These are phyloP conservation scores for Penicillium frequentans DNA, from an alignment of 2,329 filamentous ascomycete genomes.

Conservation along the genomic window DNA sequence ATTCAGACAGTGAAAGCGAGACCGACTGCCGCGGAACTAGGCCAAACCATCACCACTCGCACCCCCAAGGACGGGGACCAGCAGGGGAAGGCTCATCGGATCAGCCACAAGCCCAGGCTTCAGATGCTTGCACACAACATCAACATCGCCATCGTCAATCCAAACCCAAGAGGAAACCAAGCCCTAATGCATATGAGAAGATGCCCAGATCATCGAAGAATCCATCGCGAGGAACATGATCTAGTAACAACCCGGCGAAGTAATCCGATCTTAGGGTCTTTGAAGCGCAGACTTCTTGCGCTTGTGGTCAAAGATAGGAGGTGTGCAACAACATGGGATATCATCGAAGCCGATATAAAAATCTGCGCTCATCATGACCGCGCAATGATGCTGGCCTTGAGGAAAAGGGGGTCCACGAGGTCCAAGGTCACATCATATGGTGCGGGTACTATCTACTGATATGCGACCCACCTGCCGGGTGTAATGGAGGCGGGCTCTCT, in stretches of 20 bases:
- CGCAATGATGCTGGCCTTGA: neutral
- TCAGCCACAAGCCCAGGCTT: conserved; percentile 18
- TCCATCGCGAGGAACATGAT: conserved; percentile 13
- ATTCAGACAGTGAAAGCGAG: conserved; percentile 49
- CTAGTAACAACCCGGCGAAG: neutral
- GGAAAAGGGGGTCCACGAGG: neutral
- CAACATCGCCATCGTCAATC: conserved; percentile 11
- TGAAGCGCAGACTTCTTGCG: neutral
- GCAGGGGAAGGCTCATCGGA: conserved; percentile 17
- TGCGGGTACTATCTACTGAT: neutral
- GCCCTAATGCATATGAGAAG: conserved; percentile 50
- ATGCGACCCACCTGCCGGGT: neutral
- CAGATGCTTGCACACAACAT: conserved; percentile 11
- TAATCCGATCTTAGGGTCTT: neutral
- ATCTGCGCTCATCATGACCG: neutral
- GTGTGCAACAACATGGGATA: neutral
- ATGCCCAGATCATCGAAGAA: conserved; percentile 38
- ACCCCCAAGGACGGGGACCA: conserved; percentile 21
- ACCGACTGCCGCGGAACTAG: conserved; percentile 19
- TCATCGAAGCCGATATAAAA: neutral
- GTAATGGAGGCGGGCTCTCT: neutral
- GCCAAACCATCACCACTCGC: conserved; percentile 10
- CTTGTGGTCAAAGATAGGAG: neutral
- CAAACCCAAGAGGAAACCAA: conserved; percentile 36
- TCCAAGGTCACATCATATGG: neutral